Percentiles rank a stretch among this genome's conserved stretches.
phyloP scores from a whole-genome alignment of 1,284 basidiomycete genomes.

The Trametes pubescens region DNA sequence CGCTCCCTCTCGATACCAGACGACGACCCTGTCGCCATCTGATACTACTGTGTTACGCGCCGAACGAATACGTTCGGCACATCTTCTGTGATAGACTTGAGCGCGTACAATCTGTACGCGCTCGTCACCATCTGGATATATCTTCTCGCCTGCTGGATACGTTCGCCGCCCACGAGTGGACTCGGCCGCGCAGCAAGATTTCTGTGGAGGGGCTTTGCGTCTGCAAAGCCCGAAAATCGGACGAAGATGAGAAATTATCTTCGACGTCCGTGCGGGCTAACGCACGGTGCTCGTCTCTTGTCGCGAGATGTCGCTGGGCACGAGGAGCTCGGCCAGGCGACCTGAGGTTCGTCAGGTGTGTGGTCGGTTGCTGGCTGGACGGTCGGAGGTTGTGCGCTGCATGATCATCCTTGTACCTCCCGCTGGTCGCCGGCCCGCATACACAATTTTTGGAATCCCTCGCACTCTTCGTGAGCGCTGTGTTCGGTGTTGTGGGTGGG shows the following conservation, averaged over 20 bases:
- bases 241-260: background rate
- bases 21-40: too few relatives aligned
- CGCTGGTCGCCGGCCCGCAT: background rate
- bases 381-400: background rate
- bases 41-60: too few relatives aligned
- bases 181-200: background rate
- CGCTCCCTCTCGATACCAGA: background rate
- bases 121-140: background rate
- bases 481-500: background rate
- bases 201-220: background rate
- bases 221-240: background rate
- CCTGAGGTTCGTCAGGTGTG: background rate
- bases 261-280: background rate
- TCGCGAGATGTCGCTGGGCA: background rate
- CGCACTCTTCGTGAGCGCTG: background rate
- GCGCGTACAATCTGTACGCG: too few relatives aligned
- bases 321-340: background rate
- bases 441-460: background rate
- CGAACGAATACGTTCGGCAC: too few relatives aligned
- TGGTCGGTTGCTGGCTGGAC: background rate
- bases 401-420: background rate
- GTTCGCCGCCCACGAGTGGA: too few relatives aligned
- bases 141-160: background rate
- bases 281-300: background rate
- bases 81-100: too few relatives aligned